These are phyloP conservation scores for Alternaria sp. DNA, from an alignment of 2,329 filamentous ascomycete species.

Conservation along the genomic window DNA sequence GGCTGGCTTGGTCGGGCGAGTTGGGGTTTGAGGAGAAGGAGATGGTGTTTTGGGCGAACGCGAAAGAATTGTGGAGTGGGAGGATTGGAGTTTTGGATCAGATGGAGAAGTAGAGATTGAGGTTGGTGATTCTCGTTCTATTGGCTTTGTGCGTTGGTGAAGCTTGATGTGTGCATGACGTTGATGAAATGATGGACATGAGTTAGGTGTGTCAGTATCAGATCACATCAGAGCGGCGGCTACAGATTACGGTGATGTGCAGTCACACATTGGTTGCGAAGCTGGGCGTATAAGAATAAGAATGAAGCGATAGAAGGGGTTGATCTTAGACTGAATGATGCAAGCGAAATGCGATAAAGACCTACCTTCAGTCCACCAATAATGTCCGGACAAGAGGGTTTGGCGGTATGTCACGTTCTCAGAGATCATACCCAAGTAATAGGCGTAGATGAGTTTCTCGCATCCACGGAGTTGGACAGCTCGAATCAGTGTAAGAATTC, in stretches of 20 bases:
- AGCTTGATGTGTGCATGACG: background rate
- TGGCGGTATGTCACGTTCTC: background rate
- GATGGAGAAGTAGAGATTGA: background rate
- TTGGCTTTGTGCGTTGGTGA: background rate
- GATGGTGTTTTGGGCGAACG: slow-evolving; percentile 39
- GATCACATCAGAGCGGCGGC: background rate
- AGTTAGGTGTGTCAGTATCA: background rate
- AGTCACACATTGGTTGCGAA: background rate
- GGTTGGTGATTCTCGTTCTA: background rate
- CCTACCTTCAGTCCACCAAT: background rate
- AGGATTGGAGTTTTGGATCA: slow-evolving; percentile 24
- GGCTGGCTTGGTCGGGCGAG: slow-evolving; percentile 36
- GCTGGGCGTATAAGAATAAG: background rate
- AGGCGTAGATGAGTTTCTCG: background rate
- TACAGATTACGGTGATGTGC: background rate
- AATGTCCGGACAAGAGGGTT: background rate
- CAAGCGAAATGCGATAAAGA: background rate
- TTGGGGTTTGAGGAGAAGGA: slow-evolving; percentile 37
- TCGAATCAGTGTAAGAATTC: background rate
- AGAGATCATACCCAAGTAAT: background rate
- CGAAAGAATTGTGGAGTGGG: slow-evolving; percentile 36
- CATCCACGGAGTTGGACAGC: background rate
- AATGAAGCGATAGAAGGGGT: background rate
- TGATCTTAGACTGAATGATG: background rate
- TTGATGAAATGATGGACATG: background rate